Base-by-base conservation (phyloP, 352 stramenopile genomes). In the Phytophthora ramorum region DNA sequence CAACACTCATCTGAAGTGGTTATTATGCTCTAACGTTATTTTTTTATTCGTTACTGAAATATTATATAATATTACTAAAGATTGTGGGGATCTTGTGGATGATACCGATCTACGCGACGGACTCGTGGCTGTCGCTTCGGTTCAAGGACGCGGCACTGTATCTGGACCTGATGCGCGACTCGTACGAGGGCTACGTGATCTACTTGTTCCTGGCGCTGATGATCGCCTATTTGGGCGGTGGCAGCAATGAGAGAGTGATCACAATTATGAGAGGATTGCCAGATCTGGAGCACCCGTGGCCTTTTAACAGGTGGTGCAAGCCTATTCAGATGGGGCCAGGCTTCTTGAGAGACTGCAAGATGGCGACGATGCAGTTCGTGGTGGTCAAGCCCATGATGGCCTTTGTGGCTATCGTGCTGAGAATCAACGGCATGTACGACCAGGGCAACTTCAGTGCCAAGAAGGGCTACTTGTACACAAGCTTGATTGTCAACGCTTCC, bases 31-130 rank as follows among this genome's bases (percentile, higher is more conserved):
- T 52, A 24, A 63, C 32, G 32, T 67, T 49, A 16, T 58, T 19
- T 50, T 60, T 12, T 68, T 50, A 35, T 32, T 48, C 22, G 22
- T 24, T 24, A 24, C 22, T 24, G 22, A 3, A n/a, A 44, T 20
- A 32, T 50, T 24, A 47, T 53, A 34, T 51, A 26, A 24, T 66
- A 19, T 47, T 30, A 16, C 14, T 63, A 14, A 92, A 99, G 82
- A 96, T 99, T 66, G 92, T 99, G 3, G 88, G 97, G 0, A 99
- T 99, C 63, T 67, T 99, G 19, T 99, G 95, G 95, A 99, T 99
- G 95, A 96, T 99, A 14, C 97, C 97, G 1, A 98, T 99, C 63
- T 99, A 99, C 81, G 86, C 91, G 2, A 97, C 98, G 14, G 95
- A 98, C 71, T 98, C 90, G 50, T 99, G 97, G 97, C 78, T 99